These are phyloP conservation scores for Ogataea neopini DNA, from an alignment of 805 yeast genomes.

Conservation along the genomic window DNA sequence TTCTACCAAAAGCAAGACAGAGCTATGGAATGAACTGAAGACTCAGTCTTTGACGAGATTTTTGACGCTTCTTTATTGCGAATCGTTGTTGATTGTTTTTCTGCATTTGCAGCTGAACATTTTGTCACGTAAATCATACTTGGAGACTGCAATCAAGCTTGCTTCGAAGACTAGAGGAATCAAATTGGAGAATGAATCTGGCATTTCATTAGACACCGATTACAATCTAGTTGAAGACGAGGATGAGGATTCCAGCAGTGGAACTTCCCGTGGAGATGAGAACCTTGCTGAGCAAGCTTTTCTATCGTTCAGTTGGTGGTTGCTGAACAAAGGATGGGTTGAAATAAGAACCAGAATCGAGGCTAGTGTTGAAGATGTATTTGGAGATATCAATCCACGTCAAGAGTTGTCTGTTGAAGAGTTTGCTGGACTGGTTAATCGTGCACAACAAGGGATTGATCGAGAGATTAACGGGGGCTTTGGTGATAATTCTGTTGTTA, in stretches of 20 bases:
- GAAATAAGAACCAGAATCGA: slow-evolving; percentile 55
- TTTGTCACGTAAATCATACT: slow-evolving; percentile 81
- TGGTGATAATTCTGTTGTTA: slow-evolving; percentile 23
- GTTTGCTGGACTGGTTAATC: slow-evolving; percentile 47
- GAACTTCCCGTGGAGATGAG: slow-evolving; percentile 29
- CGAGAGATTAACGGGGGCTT: slow-evolving; percentile 8
- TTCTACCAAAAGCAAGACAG: slow-evolving; percentile 48
- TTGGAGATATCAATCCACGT: slow-evolving; percentile 67
- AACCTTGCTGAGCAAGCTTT: slow-evolving; percentile 77
- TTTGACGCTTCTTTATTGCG: slow-evolving; percentile 67
- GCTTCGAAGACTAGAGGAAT: slow-evolving; percentile 51
- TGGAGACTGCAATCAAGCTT: slow-evolving; percentile 72
- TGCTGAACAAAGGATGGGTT: slow-evolving; percentile 83
- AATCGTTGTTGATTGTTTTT: slow-evolving; percentile 69
- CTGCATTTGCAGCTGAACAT: slow-evolving; percentile 86
- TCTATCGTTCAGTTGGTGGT: slow-evolving; percentile 90
- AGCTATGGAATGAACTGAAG: slow-evolving; percentile 85
- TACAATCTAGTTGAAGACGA: slow-evolving; percentile 26
- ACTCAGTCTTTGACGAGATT: slow-evolving; percentile 71
- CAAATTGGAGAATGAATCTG: slow-evolving; percentile 26
- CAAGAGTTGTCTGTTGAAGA: slow-evolving; percentile 66
- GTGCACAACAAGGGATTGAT: slow-evolving; percentile 36
- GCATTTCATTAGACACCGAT: slow-evolving; percentile 22
- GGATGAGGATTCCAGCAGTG: slow-evolving; percentile 24
- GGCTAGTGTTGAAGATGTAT: slow-evolving; percentile 56